Conservation (phyloP, 805 yeast species). For the Yamadazyma endophytica region DNA sequence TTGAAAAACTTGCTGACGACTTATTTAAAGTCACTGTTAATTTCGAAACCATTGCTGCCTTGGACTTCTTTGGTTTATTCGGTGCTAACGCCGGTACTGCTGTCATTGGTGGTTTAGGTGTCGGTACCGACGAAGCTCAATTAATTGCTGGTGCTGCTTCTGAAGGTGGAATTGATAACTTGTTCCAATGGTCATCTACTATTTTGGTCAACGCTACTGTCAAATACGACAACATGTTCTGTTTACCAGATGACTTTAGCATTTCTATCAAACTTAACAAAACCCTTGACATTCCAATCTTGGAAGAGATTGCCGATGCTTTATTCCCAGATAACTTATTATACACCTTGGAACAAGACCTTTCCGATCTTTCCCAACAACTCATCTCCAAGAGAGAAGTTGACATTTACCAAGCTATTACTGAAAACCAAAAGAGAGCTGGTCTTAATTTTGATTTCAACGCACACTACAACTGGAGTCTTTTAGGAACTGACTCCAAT, state of each 20-base stretch:
- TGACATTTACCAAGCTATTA: conserved; percentile 4
- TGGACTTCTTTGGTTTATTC: conserved; percentile 7
- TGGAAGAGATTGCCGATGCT: conserved; percentile 4
- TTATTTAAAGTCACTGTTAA: conserved; percentile 20
- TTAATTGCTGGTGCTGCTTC: conserved; percentile 11
- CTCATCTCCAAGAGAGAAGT: conserved; percentile 6
- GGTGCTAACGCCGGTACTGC: conserved; percentile 20
- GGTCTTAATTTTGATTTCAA: conserved; percentile 6
- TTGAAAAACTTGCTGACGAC: conserved; percentile 16
- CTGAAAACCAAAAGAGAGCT: conserved; percentile 8
- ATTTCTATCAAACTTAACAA: conserved; percentile 10
- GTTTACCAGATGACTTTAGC: conserved; percentile 22
- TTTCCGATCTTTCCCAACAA: not conserved
- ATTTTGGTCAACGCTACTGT: conserved; percentile 17
- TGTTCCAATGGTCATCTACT: conserved; percentile 22
- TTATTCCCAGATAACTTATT: conserved; percentile 6
- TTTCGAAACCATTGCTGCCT: conserved; percentile 14
- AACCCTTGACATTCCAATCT: conserved; percentile 7
- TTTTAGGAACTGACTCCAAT: conserved; percentile 7
- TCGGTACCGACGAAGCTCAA: conserved; percentile 7
- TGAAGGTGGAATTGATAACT: conserved; percentile 12
- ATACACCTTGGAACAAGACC: conserved; percentile 8
- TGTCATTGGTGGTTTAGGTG: conserved; percentile 13
- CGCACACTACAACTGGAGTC: conserved; percentile 4
- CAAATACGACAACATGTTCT: conserved; percentile 14